Evolutionary conservation across 192 early-diverging fungal species (phyloP), one percentile per base, ranked within the genome.

Genomic region (Rhizophagus prolifer): DNA sequence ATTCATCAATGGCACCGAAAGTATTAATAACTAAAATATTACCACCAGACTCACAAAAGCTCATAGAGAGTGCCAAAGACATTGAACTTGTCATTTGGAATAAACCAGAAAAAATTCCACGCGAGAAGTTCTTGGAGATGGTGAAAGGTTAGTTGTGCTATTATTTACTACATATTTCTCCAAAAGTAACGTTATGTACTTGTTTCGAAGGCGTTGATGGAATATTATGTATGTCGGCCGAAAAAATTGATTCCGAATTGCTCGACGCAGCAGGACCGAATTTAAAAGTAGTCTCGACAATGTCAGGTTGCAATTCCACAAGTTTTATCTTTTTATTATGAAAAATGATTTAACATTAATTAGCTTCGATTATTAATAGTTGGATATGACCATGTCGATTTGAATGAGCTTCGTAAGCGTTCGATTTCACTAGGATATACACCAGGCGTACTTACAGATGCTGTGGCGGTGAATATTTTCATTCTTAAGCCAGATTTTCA

Each of bases 371-470:
- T n/a, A 0, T 38, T 9, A 60, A 75, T 21, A 76, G 95, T 94
- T 23, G 95, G 95, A 23, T 92, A 89, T 81, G 94, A 96, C 72
- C 95, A 96, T 74, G 89, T 96, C 25, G 90, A 92, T 75, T 70
- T 88, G 0, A 72, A 70, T 7, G 88, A 84, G 9, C 75, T 90
- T 21, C 79, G 87, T 25, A 81, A 82, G 9, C 83, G 86, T 23
- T 82, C 83, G 2, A 80, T 95, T n/a, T 58, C 63, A 21, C 74
- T 97, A 8, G 95, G 95, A 6, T 88, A 93, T 78, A 97, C 95
- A 1, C 94, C 95, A 7, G 92, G 92, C 69, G 95, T 96, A 1
- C 83, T 96, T 50, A 97, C 95, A 0, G 94, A 95, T 72, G 94
- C 95, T 0, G 92, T 92, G 14, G 95, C 95, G 7, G 72, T 26